Evolutionary conservation across 257 asterid genomes (phyloP).

Genomic region (Jacaranda mimosifolia): DNA sequence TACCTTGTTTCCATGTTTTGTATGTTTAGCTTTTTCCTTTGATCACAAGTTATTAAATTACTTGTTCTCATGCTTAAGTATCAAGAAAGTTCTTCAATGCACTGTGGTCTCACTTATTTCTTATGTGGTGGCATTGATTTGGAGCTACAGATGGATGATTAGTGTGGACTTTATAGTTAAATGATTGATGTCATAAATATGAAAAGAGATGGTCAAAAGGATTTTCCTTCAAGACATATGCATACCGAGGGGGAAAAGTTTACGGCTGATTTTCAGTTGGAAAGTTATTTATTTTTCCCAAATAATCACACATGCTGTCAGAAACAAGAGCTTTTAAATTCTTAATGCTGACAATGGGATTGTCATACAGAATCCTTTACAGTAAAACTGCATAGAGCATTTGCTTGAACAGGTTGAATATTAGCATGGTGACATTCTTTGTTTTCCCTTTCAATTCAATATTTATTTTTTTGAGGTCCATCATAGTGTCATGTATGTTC

Average conservation of each 20-base stretch:
- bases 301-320: neutral
- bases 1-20: constrained; percentile 6
- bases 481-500: constrained; percentile 30
- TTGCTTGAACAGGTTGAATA: constrained; percentile 24
- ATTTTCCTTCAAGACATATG: constrained; percentile 2
- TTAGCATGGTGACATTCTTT: neutral
- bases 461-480: neutral
- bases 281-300: neutral
- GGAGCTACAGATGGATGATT: neutral
- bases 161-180: constrained; percentile 2
- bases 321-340: neutral
- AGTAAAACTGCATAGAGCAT: constrained; percentile 15
- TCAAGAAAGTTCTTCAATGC: constrained; percentile 11
- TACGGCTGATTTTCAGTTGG: constrained; percentile 9
- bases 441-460: constrained; percentile 10
- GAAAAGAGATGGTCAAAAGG: constrained; percentile 3
- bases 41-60: constrained; percentile 17
- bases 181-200: neutral
- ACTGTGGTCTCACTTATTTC: constrained; percentile 9
- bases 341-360: neutral
- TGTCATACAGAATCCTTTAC: neutral
- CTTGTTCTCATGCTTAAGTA: constrained; percentile 4
- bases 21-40: neutral
- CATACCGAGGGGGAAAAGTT: neutral
- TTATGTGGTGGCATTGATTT: constrained; percentile 1